Evolutionary conservation across 257 asterid genomes (phyloP).

Genomic region (Ophiorrhiza pumila): DNA sequence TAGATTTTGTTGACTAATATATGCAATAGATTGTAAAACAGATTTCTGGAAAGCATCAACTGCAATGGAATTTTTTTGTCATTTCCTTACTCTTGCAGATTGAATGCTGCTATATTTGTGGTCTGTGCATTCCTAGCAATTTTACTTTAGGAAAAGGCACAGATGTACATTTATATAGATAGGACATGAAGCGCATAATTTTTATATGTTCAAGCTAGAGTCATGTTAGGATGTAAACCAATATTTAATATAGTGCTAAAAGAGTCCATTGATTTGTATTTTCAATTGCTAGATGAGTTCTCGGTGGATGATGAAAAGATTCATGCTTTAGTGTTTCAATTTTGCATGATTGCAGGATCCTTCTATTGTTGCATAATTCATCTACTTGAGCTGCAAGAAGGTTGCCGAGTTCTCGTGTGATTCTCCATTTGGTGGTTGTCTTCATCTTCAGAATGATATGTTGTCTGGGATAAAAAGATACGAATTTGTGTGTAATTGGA

Average conservation of each 20-base stretch:
- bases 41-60: neutral
- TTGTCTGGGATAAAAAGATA: constrained; percentile 8
- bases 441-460: constrained; percentile 13
- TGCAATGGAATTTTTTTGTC: neutral
- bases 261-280: neutral
- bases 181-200: neutral
- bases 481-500: constrained; percentile 8
- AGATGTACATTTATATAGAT: neutral
- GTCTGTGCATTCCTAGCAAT: neutral
- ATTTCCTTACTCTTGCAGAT: neutral
- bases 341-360: constrained; percentile 34
- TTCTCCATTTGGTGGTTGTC: constrained; percentile 5
- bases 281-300: neutral
- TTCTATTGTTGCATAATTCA: constrained; percentile 27
- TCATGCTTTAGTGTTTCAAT: neutral
- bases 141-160: neutral
- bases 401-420: constrained; percentile 9
- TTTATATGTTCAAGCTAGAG: neutral
- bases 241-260: neutral
- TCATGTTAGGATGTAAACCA: neutral
- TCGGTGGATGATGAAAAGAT: neutral
- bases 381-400: constrained; percentile 9
- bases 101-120: neutral
- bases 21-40: neutral
- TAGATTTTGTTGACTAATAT: neutral